Evolutionary conservation across 129 eudicot species (phyloP), one percentile per base, ranked within the genome.

Genomic region (Dittrichia graveolens): DNA sequence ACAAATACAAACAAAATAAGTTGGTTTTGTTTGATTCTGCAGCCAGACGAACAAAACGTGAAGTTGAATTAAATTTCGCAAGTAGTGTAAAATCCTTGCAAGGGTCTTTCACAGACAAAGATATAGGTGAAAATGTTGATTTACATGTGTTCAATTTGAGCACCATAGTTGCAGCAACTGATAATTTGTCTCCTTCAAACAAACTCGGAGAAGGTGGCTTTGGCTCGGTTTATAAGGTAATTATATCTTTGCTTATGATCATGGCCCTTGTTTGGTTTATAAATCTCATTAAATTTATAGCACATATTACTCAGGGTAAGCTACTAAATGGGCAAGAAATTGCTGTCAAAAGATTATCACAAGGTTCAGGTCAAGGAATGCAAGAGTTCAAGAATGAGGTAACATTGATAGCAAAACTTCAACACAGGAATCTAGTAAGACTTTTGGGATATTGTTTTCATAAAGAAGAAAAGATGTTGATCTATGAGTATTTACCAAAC

Each of bases 151-250:
- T 60, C 16, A 61, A 82, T 41, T 48, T 84, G 56, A 64, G 46
- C 79, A 73, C 49, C 35, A 64, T 84, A 10, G 66, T 53, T 54
- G 63, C 72, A 59, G 84, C 92, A 60, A 86, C 88, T 7, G 71
- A 75, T 43, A 55, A 67, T 46, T 86, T 83, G 16, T 76, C 79
- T 13, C 48, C 57, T 24, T 50, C 44, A 15, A 74, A 75, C 65
- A 86, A 80, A 66, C 75, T 86, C 5, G 91, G 91, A 59, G 79
- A 86, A 74, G 91, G 91, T 56, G 91, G 91, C 14, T 86, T 86
- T 45, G 91, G 91, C 61, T 61, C 78, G 2, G 91, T 86, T 37
- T 80, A 78, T 59, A 86, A 80, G 91, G 91, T 86, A 79, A 45
- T 46, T 46, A 12, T 65, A 5, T 46, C 4, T 8, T 12, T 71